Base-by-base conservation (phyloP, 2,329 filamentous ascomycete genomes). In the Colletotrichum abscissum region DNA sequence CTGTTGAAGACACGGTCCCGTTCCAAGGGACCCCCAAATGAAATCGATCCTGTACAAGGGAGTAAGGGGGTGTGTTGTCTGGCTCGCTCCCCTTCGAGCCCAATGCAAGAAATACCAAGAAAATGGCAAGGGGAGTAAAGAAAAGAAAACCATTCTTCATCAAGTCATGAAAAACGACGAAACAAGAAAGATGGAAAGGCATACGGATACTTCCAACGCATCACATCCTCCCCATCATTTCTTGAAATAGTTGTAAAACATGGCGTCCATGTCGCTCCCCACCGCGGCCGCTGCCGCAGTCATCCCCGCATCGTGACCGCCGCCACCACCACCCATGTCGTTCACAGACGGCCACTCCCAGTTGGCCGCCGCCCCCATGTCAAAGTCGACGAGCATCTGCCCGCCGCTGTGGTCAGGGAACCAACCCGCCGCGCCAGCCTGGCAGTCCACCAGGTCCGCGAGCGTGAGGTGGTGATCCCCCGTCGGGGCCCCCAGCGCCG, bases 321-420 rank as follows among this genome's bases (percentile, higher is more conserved):
- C 38, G 38, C 71, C 75, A 49, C 54, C 54, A 6, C 71, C 75
- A 49, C 54, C 54, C 12, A 75, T 65, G n/a, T 76, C 75, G 14
- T 49, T 30, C 4, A 28, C 26, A n/a, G 22, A 24, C 2, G 77
- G 72, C 80, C 79, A 81, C 63, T 77, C 74, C 79, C 79, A 81
- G 35, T 79, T 79, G 7, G 64, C 72, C 30, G 74, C 69, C 12
- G 72, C 76, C 0, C 75, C 46, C 52, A 80, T 75, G 70, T 81
- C 80, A 56, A 80, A 78, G 68, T 80, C 79, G 77, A 80, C 77
- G 68, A 79, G 74, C 69, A 79, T 76, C 68, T 80, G 79, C 24
- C 33, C 52, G 4, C 35, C 63, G 24, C 35, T 38, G 42, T 49
- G 26, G 54, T 56, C 54, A 69, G 78, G 67, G 24, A 75, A 78